phyloP scores from a whole-genome alignment of 352 stramenopile genomes.

The Peronosclerospora sorghi region DNA sequence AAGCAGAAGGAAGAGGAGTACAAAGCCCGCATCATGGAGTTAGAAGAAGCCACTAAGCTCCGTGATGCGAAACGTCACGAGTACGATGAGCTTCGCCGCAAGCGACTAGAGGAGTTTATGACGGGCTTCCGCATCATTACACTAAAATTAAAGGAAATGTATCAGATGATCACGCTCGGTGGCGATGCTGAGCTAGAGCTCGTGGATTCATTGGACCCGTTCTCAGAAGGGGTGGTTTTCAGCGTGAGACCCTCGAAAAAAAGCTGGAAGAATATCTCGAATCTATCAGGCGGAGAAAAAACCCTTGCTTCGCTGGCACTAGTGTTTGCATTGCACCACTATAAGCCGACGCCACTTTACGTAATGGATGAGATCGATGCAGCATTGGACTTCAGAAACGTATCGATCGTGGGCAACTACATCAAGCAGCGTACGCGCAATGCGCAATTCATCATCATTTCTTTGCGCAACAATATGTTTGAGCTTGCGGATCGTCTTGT shows the following conservation, averaged over 20 bases:
- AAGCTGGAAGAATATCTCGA: conserved; percentile 99
- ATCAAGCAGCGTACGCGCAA: conserved; percentile 99
- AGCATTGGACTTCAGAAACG: conserved; percentile 98
- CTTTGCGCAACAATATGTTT: conserved; percentile 99
- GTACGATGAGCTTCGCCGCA: conserved; percentile 94
- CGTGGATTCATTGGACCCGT: conserved; percentile 98
- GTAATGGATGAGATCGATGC: conserved; percentile 96
- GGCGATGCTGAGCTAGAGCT: conserved; percentile 98
- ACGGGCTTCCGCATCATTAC: conserved; percentile 97
- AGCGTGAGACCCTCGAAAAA: conserved; percentile 99
- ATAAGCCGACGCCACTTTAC: conserved; percentile 99
- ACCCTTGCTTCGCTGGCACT: conserved; percentile 97
- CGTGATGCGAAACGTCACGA: conserved; percentile 88
- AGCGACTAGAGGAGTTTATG: conserved; percentile 99
- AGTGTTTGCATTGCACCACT: conserved; percentile 99
- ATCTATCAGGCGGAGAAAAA: conserved; percentile 98
- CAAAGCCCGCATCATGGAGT: conserved; percentile 86
- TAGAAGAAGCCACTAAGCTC: conserved; percentile 89
- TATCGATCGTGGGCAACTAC: conserved; percentile 99
- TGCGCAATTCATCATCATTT: conserved; percentile 99
- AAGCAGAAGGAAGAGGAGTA: conserved; percentile 94
- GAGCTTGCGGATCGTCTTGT: conserved; percentile 98
- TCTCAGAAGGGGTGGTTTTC: conserved; percentile 98
- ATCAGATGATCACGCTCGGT: conserved; percentile 97
- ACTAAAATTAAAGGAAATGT: conserved; percentile 99